These are phyloP conservation scores for Pythium dissimile DNA, from an alignment of 352 stramenopile genomes.

Conservation along the genomic window DNA sequence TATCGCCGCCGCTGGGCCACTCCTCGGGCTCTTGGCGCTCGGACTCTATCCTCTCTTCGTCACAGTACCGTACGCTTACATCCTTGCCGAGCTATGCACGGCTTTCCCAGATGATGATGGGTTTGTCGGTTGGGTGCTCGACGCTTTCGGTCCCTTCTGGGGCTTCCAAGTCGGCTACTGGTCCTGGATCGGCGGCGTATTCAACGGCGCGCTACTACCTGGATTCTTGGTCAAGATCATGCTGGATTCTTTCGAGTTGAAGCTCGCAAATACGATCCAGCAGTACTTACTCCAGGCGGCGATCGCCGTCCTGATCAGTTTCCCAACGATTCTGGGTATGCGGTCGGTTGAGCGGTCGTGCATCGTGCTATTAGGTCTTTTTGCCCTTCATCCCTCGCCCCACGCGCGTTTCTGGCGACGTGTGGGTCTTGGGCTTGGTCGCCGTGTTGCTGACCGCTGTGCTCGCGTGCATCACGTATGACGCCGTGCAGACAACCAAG, in stretches of 20 bases:
- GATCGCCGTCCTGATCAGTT: constrained; percentile 28
- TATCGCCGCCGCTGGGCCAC: constrained; percentile 26
- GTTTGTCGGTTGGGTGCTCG: constrained; percentile 86
- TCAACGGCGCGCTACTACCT: constrained; percentile 51
- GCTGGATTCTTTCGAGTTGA: constrained; percentile 27
- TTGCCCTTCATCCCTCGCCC: constrained; percentile 69
- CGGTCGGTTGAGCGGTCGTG: constrained; percentile 24
- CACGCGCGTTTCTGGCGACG: constrained; percentile 45
- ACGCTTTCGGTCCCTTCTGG: constrained; percentile 87
- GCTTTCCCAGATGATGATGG: constrained; percentile 82
- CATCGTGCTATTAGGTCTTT: constrained; percentile 22
- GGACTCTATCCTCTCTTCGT: constrained; percentile 83
- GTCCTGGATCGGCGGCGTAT: constrained; percentile 74
- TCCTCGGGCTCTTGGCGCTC: constrained; percentile 75
- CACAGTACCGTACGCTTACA: constrained; percentile 82
- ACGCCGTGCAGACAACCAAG: constrained; percentile 28
- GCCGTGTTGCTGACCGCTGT: constrained; percentile 35
- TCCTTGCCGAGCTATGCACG: constrained; percentile 89
- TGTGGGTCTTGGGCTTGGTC: constrained; percentile 26
- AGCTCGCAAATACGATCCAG: constrained; percentile 17
- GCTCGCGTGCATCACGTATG: constrained; percentile 51
- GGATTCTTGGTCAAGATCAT: constrained; percentile 26
- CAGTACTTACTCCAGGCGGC: constrained; percentile 34
- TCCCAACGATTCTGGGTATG: constrained; percentile 40
- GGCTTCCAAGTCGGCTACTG: constrained; percentile 69